Evolutionary conservation across 352 stramenopile species (phyloP), one percentile per base, ranked within the genome.

Genomic region (Pythium guiyangense): DNA sequence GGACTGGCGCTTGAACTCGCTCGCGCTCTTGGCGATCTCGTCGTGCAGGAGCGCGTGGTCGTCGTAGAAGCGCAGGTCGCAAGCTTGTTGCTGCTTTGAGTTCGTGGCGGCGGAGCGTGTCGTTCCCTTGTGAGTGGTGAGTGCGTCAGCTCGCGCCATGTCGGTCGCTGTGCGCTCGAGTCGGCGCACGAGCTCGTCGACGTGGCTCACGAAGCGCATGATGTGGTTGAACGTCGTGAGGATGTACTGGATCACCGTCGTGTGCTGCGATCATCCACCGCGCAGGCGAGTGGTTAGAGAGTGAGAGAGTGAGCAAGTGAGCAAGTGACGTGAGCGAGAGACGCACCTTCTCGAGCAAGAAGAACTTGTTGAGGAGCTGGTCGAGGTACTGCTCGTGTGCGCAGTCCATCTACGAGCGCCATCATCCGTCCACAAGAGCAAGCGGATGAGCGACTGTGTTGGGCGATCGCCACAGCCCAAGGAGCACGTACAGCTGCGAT

Each of bases 151-250:
- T 49, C n/a, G 15, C 43, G 2, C 29, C 10, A 25, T 40, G 43
- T 45, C 39, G 6, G 6, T 20, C n/a, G 39, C 39, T 39, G 79
- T 81, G 11, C 78, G 66, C 42, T 84, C 81, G 4, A 88, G 53
- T 0, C 57, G 66, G 4, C 67, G 70, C 25, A 88, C 66, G 27
- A 81, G 71, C 49, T 77, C 76, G 22, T 89, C 69, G 10, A 85
- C 65, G 26, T 74, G 71, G 5, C 60, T 68, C 39, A 86, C 70
- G 56, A 79, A 92, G 8, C 69, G 59, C 53, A 92, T 77, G 27
- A 90, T 74, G 31, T 88, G 78, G 49, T 90, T 87, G 58, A 90
- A 86, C 17, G 81, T 85, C 27, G 71, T 77, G 47, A 89, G 49
- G 40, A 88, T 86, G 57, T 88, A 86, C 54, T 82, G 67, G 31